A percentile compares a stretch with the other conserved stretches of the same genome.
phyloP scores from a whole-genome alignment of 2,329 filamentous ascomycete species.

The Chaetomium strumarium region DNA sequence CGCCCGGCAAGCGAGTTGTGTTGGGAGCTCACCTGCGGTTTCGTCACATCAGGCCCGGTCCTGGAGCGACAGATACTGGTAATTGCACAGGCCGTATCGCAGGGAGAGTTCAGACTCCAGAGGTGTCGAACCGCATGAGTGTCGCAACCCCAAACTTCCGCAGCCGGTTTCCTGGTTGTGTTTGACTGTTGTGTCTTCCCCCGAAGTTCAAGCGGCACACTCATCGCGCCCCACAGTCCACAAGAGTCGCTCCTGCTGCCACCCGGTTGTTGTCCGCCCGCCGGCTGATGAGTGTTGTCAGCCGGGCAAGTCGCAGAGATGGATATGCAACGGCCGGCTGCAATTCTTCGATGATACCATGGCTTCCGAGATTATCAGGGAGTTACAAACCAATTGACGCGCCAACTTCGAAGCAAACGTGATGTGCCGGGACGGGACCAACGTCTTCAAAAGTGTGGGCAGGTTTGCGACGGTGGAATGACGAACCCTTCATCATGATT shows the following conservation, averaged over 20 bases:
- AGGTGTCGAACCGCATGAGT: background rate
- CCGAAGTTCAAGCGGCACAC: slow-evolving; percentile 1
- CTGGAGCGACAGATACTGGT: background rate
- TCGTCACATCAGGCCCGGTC: no score
- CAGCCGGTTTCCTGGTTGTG: background rate
- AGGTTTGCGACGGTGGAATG: background rate
- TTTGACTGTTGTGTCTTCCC: background rate
- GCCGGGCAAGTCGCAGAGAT: background rate
- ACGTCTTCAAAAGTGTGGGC: no score
- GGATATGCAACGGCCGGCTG: background rate
- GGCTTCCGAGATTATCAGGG: no score
- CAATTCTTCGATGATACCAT: background rate
- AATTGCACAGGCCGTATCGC: background rate
- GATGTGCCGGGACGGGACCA: no score
- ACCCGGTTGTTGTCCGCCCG: background rate
- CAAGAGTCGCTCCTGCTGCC: background rate
- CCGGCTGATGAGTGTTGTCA: background rate
- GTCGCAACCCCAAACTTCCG: background rate
- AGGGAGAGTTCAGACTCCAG: no score
- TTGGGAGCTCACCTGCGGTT: no score
- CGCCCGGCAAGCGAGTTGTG: background rate
- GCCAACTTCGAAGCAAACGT: no score
- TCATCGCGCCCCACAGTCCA: background rate
- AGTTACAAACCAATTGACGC: no score
- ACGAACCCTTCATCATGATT: slow-evolving; percentile 11